Evolutionary conservation across 202 grass and related monocot genomes (phyloP), one percentile per base, ranked within the genome.

Genomic region (Eragrostis tef): DNA sequence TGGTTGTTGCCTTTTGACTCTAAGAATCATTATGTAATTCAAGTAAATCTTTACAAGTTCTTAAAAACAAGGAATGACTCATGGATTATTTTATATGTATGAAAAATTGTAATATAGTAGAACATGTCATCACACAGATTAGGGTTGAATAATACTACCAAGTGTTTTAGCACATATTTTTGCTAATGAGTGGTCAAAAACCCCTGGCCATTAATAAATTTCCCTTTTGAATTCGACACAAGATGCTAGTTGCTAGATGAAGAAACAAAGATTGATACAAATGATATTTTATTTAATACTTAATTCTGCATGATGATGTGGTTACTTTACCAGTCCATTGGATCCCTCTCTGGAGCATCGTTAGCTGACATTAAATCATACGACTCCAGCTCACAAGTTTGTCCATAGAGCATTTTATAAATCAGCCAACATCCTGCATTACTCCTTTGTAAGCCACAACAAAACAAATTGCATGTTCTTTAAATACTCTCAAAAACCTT

Each of bases 361-460:
- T 99, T 95, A 80, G 96, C 96, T 83, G 96, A 98, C 77, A 93
- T 74, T 13, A 98, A 80, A 88, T 98, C 92, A 85, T 98, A 98
- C 3, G 85, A 91, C 31, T 91, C 87, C 69, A 98, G 75, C 73
- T 89, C 79, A 5, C 82, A 89, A 79, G 83, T 91, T 83, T 91
- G 84, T 57, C 53, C 85, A 87, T 83, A 79, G 25, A 19, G 34
- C 70, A 91, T 75, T 77, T 79, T 88, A 78, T 98, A 94, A 61
- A 93, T 93, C 53, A 98, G 84, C 94, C 94, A 94, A 81, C 92
- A 98, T 73, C 94, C 92, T 93, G 75, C 47, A 84, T 68, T 91
- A 41, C 50, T 57, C 41, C 52, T 74, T 61, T 65, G 71, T 84
- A 76, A 85, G 73, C 51, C 25, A 85, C 9, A 87, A 50, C 36